Evolutionary conservation across 176 grass and related monocot species (phyloP), one percentile per base, ranked within the genome.

Genomic region (Aegilops bicornis): DNA sequence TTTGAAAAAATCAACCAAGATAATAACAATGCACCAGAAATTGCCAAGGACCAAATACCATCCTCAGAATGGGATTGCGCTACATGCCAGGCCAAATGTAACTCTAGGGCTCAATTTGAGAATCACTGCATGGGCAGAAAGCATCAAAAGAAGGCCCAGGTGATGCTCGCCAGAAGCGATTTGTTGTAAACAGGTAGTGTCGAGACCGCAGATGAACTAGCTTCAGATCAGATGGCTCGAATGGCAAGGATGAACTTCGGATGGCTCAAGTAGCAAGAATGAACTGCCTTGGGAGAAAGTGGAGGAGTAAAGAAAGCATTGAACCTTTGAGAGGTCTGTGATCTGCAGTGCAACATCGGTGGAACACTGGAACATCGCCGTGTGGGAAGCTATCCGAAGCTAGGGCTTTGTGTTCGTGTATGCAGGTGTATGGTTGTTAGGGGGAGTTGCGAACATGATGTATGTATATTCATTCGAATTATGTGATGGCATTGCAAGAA

Each of bases 61-160:
- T 31, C 65, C 14, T 79, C 54, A 0, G 42, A 66, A 29, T 84
- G 80, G 75, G 15, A 31, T 4, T 80, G 89, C 5, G 14, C 7
- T 36, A 45, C 67, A 8, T 87, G 89, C 70, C 65, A 79, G 10
- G 85, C 66, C 25, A 79, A 79, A 74, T 90, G 84, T 22, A 79
- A 65, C 14, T 73, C 79, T 17, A 76, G 10, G 59, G 50, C 30
- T 82, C 79, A 83, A 3, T 72, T 82, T 58, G 72, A 78, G 72
- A 59, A 71, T 40, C 84, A 90, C 88, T 78, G 78, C 64, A 40
- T 31, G 9, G 10, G 52, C 72, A 82, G 6, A 67, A 69, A 54
- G 64, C 88, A 90, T 43, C 60, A 61, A 27, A 33, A 67, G 63
- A 77, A 76, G 77, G 14, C 60, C 25, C 20, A 86, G 40, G 78